Evolutionary conservation across 2,329 filamentous ascomycete species (phyloP).

Genomic region (Dactylonectria estremocensis): DNA sequence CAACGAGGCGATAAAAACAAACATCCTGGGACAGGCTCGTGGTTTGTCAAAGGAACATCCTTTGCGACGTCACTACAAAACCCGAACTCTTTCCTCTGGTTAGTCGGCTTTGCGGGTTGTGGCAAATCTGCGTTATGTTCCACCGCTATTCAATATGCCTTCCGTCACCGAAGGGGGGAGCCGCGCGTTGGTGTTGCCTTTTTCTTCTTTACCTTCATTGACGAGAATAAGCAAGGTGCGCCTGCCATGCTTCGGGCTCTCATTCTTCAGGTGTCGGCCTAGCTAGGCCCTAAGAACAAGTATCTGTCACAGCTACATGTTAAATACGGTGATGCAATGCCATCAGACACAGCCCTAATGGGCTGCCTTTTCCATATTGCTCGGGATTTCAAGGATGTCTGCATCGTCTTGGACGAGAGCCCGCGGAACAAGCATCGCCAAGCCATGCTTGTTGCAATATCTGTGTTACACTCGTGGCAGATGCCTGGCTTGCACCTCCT

Average conservation of each 20-base stretch:
- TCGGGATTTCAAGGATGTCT: slow-evolving; percentile 49
- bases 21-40: no score
- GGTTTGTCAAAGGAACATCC: no score
- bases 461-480: slow-evolving; percentile 43
- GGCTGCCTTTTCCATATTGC: slow-evolving; percentile 45
- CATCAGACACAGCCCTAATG: slow-evolving; percentile 39
- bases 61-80: no score
- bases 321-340: slow-evolving; percentile 33
- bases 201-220: slow-evolving; percentile 60
- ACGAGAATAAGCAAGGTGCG: slow-evolving; percentile 51
- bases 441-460: slow-evolving; percentile 46
- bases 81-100: no score
- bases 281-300: slow-evolving; percentile 36
- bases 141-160: slow-evolving; percentile 52
- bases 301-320: slow-evolving; percentile 38
- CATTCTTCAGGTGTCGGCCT: slow-evolving; percentile 52
- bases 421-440: slow-evolving; percentile 44
- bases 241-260: slow-evolving; percentile 53
- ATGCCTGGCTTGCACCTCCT: slow-evolving; percentile 48
- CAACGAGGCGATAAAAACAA: no score
- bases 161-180: slow-evolving; percentile 38
- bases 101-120: slow-evolving; percentile 32
- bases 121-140: slow-evolving; percentile 59
- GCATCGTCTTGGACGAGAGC: slow-evolving; percentile 56
- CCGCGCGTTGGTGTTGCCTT: slow-evolving; percentile 50